These are phyloP conservation scores for Beta macrorhiza DNA, from an alignment of 179 eudicot genomes.

Conservation along the genomic window DNA sequence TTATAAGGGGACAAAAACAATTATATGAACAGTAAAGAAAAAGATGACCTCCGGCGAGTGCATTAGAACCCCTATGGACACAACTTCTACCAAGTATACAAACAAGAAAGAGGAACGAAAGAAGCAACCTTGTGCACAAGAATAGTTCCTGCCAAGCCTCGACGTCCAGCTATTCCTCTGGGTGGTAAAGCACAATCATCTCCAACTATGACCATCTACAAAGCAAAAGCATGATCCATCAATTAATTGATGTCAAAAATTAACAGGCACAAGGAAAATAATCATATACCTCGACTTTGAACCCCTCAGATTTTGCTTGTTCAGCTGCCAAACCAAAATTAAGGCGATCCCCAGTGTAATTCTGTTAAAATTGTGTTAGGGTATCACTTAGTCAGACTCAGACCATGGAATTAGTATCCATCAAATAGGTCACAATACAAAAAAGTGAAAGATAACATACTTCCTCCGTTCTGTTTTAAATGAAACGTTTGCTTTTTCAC, in stretches of 20 bases:
- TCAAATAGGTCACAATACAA: not conserved
- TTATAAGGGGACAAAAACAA: not conserved
- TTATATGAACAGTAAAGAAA: not conserved
- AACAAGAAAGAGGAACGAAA: constrained; percentile 8
- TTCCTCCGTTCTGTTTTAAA: too few relatives aligned
- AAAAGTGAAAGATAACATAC: not conserved
- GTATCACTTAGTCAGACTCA: constrained; percentile 1
- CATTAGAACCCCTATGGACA: not conserved
- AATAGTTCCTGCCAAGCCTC: constrained; percentile 98
- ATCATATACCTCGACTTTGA: constrained; percentile 71
- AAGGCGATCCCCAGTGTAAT: constrained; percentile 91
- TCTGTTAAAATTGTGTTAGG: constrained; percentile 43
- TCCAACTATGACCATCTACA: constrained; percentile 91
- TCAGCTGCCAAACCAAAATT: constrained; percentile 99
- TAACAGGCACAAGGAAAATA: constrained; percentile 4
- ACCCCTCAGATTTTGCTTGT: constrained; percentile 97
- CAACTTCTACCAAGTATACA: constrained; percentile 3
- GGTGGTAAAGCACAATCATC: constrained; percentile 99
- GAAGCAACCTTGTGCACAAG: constrained; percentile 79
- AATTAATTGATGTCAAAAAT: constrained; percentile 9
- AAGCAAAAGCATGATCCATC: constrained; percentile 6
- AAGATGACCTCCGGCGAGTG: not conserved
- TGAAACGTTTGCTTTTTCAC: too few relatives aligned
- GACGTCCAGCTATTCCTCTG: constrained; percentile 91
- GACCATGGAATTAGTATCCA: not conserved